Percentiles rank a stretch among this genome's conserved stretches.
Conservation (phyloP, 2,329 filamentous ascomycete species). For the Aspergillus fijiensis region DNA sequence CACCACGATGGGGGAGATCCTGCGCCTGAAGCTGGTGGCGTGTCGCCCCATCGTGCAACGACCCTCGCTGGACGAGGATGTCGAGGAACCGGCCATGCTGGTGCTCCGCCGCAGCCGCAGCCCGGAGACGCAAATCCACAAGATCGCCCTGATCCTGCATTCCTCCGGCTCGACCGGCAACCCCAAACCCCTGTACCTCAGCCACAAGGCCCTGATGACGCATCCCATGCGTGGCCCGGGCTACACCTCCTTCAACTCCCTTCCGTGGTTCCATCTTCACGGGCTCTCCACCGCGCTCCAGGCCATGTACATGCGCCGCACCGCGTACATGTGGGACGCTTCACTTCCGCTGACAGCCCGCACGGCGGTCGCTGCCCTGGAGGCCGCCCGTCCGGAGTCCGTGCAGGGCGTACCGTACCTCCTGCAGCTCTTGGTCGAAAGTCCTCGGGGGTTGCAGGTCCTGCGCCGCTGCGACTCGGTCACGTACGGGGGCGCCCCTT, state of each 20-base stretch:
- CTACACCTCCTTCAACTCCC: slow-evolving; percentile 44
- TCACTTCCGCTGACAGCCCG: slow-evolving; percentile 41
- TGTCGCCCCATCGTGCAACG: slow-evolving; percentile 27
- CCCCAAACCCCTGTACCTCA: slow-evolving; percentile 48
- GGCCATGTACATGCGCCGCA: slow-evolving; percentile 47
- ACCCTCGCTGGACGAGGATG: slow-evolving; percentile 2
- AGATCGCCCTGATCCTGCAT: slow-evolving; percentile 46
- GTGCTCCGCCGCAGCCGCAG: slow-evolving; percentile 21
- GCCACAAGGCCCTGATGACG: slow-evolving; percentile 42
- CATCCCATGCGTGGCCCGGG: slow-evolving; percentile 38
- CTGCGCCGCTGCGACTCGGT: slow-evolving; percentile 42
- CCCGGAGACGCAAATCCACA: slow-evolving; percentile 29
- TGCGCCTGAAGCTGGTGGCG: slow-evolving; percentile 24
- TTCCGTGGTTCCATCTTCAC: slow-evolving; percentile 49
- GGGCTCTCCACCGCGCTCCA: slow-evolving; percentile 44
- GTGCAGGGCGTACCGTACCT: slow-evolving; percentile 46
- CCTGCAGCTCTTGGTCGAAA: slow-evolving; percentile 43
- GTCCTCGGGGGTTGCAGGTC: slow-evolving; percentile 34
- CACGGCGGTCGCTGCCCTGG: slow-evolving; percentile 36
- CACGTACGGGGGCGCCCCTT: slow-evolving; percentile 43
- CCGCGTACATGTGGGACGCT: slow-evolving; percentile 44
- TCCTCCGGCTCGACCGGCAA: slow-evolving; percentile 52
- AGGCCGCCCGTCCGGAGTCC: slow-evolving; percentile 40
- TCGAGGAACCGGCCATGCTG: slow-evolving; percentile 18
- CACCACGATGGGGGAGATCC: slow-evolving; percentile 31